Percentiles rank a stretch among this genome's conserved stretches.
phyloP scores from a whole-genome alignment of 805 yeast species.

The Saturnispora zaruensis region DNA sequence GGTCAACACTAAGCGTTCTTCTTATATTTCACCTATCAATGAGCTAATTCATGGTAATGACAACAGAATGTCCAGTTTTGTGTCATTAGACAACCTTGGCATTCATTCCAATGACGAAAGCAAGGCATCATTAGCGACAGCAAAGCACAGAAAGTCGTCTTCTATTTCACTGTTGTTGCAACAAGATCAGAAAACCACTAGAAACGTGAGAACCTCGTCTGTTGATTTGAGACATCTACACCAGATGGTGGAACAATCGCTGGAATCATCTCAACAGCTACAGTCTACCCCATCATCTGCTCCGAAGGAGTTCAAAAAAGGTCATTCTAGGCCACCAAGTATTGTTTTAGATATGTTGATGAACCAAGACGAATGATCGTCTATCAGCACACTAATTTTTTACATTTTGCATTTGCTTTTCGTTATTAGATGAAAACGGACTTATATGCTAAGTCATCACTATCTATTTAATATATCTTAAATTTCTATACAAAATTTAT shows the following conservation, averaged over 20 bases:
- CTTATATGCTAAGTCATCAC: neutral
- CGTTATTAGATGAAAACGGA: neutral
- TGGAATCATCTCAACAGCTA: neutral
- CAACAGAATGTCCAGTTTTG: neutral
- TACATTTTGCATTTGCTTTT: neutral
- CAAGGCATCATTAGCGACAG: neutral
- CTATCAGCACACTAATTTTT: neutral
- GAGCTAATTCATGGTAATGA: slow-evolving; percentile 14
- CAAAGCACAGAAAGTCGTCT: neutral
- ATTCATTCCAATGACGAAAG: neutral
- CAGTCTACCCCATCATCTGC: neutral
- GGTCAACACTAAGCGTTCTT: slow-evolving; percentile 12
- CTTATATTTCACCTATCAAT: slow-evolving; percentile 24
- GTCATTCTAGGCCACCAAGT: slow-evolving; percentile 31
- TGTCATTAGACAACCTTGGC: neutral
- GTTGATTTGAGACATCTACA: slow-evolving; percentile 12
- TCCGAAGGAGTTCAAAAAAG: neutral
- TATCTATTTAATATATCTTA: neutral
- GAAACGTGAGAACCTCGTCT: slow-evolving; percentile 6
- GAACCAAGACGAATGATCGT: neutral
- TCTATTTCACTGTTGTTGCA: slow-evolving; percentile 1
- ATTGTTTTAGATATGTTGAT: slow-evolving; percentile 31
- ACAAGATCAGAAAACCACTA: neutral
- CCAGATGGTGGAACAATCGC: slow-evolving; percentile 11
- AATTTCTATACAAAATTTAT: no score